Conservation (phyloP, 306 rosid genomes). For the Astragalus glycyphyllos region DNA sequence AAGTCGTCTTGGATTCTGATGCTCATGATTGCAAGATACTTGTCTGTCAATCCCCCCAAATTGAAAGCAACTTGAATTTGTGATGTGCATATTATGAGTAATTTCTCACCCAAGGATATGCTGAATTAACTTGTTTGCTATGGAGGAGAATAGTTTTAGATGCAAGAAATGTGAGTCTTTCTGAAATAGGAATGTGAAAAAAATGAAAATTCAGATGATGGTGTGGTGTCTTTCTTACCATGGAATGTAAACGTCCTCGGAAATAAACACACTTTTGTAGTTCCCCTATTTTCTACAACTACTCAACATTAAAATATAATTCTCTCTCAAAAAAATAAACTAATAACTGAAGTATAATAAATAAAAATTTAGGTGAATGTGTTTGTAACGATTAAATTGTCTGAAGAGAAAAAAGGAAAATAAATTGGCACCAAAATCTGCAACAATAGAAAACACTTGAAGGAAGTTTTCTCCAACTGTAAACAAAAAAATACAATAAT, state of each 20-base stretch:
- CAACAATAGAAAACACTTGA: conserved; percentile 1
- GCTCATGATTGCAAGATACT: conserved; percentile 64
- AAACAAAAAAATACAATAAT: not conserved
- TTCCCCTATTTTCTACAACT: too few species aligned
- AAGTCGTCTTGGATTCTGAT: conserved; percentile 77
- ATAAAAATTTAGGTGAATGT: not conserved
- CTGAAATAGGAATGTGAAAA: conserved; percentile 29
- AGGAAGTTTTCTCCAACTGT: not conserved
- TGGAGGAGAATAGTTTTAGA: conserved; percentile 39
- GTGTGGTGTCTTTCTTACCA: not conserved
- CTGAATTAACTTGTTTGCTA: conserved; percentile 32
- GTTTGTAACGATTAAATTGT: not conserved
- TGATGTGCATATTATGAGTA: conserved; percentile 6
- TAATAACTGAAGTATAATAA: too few species aligned
- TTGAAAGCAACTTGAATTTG: conserved; percentile 59
- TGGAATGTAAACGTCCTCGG: too few species aligned
- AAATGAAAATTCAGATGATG: conserved; percentile 24
- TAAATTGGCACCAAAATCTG: conserved; percentile 9
- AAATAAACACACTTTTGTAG: too few species aligned
- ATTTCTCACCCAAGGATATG: conserved; percentile 36
- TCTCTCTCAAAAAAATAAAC: too few species aligned
- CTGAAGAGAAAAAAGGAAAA: not conserved
- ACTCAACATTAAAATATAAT: too few species aligned
- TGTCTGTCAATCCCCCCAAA: conserved; percentile 54
- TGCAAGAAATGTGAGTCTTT: conserved; percentile 34